These are phyloP conservation scores for Theileria parva DNA, from an alignment of 169 alveolate species.

Conservation along the genomic window DNA sequence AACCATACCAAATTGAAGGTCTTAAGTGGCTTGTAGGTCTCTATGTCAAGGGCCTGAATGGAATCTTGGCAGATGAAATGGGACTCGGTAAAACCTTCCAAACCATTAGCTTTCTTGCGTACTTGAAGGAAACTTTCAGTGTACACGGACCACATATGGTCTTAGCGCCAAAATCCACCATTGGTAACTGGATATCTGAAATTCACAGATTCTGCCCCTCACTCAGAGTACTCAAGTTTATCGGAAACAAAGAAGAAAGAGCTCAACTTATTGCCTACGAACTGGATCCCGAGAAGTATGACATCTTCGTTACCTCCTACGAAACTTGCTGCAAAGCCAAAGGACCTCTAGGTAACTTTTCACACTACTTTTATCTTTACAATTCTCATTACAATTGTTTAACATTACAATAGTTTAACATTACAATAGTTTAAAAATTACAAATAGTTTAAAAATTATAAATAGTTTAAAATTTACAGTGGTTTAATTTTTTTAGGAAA, in stretches of 20 bases:
- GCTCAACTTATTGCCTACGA: conserved; percentile 62
- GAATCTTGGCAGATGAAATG: conserved; percentile 98
- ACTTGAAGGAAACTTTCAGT: conserved; percentile 84
- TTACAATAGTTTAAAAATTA: too few species aligned
- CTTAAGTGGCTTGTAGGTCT: conserved; percentile 94
- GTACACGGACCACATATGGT: conserved; percentile 95
- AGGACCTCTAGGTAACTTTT: conserved; percentile 77
- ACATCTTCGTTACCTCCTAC: conserved; percentile 93
- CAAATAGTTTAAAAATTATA: too few species aligned
- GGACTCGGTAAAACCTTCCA: conserved; percentile 98
- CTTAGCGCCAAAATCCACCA: conserved; percentile 95
- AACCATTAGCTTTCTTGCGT: conserved; percentile 92
- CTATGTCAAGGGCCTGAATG: conserved; percentile 92
- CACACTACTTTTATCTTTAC: too few species aligned
- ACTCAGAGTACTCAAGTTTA: conserved; percentile 90
- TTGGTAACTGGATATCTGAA: conserved; percentile 96
- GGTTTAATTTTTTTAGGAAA: conserved; percentile 37
- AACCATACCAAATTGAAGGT: conserved; percentile 95
- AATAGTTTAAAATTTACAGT: too few species aligned
- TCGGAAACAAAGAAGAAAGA: conserved; percentile 94
- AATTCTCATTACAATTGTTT: not conserved
- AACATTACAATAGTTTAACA: not conserved
- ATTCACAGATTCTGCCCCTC: conserved; percentile 93
- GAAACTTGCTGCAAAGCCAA: conserved; percentile 91
- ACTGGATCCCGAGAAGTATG: conserved; percentile 79